Evolutionary conservation across 306 rosid species (phyloP).

Genomic region (Trifolium pratense): DNA sequence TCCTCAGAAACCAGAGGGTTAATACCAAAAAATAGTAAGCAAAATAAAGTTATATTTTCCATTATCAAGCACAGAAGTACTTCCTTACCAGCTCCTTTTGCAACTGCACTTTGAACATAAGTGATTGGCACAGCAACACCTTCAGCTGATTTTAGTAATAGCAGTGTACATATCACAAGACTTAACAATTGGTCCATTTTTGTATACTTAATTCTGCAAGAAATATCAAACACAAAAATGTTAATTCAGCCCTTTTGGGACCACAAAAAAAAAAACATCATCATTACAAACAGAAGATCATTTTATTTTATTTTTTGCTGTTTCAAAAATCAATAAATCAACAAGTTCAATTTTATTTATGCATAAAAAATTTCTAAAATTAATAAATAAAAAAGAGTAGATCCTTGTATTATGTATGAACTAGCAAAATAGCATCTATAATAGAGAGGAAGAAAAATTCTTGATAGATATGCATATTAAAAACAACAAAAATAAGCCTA

Average conservation of each 20-base stretch:
- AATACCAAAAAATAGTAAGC: no score
- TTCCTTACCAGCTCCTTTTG: constrained; percentile 92
- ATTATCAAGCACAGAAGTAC: constrained; percentile 9
- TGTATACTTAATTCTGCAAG: constrained; percentile 61
- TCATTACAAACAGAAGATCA: constrained; percentile 20
- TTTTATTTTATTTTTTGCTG: constrained; percentile 2
- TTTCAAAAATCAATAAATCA: constrained; percentile 15
- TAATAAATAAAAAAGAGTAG: not conserved
- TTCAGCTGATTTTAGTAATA: constrained; percentile 58
- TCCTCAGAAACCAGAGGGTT: no score
- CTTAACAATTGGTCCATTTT: constrained; percentile 51
- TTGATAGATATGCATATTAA: not conserved
- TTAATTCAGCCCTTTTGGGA: not conserved
- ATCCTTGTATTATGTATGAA: constrained; percentile 7
- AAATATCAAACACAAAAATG: not conserved
- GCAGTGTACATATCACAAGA: constrained; percentile 45
- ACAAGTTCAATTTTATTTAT: constrained; percentile 7
- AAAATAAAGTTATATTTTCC: not conserved
- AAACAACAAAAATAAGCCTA: not conserved
- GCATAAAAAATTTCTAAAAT: no score
- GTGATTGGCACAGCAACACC: constrained; percentile 73
- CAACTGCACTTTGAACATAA: constrained; percentile 67
- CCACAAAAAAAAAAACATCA: not conserved
- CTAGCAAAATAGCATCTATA: not conserved
- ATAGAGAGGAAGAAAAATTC: no score